Base-by-base conservation (phyloP, 1,284 basidiomycete species). In the Tilletia horrida region DNA sequence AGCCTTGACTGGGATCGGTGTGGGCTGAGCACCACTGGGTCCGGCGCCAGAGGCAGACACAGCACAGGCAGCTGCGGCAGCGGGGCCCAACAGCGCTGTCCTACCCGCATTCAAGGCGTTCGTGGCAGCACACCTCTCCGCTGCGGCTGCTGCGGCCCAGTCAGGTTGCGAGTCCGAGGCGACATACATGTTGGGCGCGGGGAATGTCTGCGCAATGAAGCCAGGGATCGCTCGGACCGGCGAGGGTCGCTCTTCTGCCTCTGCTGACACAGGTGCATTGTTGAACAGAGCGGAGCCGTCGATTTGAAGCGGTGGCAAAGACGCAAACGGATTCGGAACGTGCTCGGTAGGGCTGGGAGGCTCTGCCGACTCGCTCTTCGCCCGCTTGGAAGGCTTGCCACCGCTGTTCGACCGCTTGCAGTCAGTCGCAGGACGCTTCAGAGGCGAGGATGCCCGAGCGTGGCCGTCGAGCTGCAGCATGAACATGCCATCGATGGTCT, bases 1-100 rank as follows among this genome's bases (percentile, higher is more conserved):
- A 18, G 55, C 55, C n/a, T 59, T 59, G 55, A 59, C 55, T 7
- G 55, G 55, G 27, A 59, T 59, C 29, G 52, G 52, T 9, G 52
- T 57, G n/a, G 55, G 55, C 31, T 59, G 55, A 29, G 13, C 23
- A 7, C 52, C 52, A 23, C 52, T 57, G 4, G 52, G 8, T 14
- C 16, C 29, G 55, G 55, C 55, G 27, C 50, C 50, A 52, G 13
- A 14, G 23, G 50, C 50, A 14, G 50, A 52, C 11, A 27, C 50
- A 27, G 21, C 50, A 25, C 55, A 59, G 11, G 55, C 55, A 9
- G 55, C 55, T 29, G 14, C 18, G 8, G 55, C 55, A 16, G 55
- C 55, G 14, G 55, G 55, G 7, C 55, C 55, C 27, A 59, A 40
- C 16, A 59, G 27, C 11, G 55, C 55, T 13, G 55, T 21, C 14